Base-by-base conservation (phyloP, 1,284 basidiomycete species). In the Crucibulum cyathiforme region DNA sequence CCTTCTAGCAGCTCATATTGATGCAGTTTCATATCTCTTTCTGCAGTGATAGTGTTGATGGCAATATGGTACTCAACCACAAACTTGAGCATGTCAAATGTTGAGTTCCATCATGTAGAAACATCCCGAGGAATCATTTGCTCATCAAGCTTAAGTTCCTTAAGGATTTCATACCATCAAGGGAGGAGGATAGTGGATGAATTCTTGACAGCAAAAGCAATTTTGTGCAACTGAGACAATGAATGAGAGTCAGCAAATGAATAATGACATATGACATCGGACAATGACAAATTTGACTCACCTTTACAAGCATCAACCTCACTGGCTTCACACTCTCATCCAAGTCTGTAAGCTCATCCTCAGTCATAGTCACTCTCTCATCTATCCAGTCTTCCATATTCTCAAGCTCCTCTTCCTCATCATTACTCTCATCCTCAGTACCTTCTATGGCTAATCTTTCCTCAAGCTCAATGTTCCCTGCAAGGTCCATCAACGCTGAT, bases 1-100 rank as follows among this genome's bases (percentile, higher is more conserved):
- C 58, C 52, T 0, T 57, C 19, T 9, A 9, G 57, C 45, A 74
- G 36, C 52, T 67, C 62, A 45, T 57, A 69, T 6, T 63, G 38
- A 6, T 60, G 39, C 5, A 72, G 48, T 1, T 66, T 62, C n/a
- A 63, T 59, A 1, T 56, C 39, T 9, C 53, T 38, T 6, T 72
- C 60, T 0, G 57, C 61, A 2, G 64, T 71, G 13, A 71, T 65
- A 1, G 3, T 39, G 17, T 66, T 56, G 8, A 76, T 51, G 1
- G 63, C 71, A 1, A 15, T 15, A 0, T 55, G 24, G 49, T 77
- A 72, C 8, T 71, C 51, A 1, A 53, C 75, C 75, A 47, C 8
- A 51, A 41, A 37, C 50, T 36, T 13, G 12, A 62, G 47, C 61
- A 62, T 62, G 50, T 62, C 55, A 50, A 52, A 61, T n/a, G 56